Percentiles rank a stretch among this genome's conserved stretches.
phyloP scores from a whole-genome alignment of 2,329 filamentous ascomycete genomes.

The Cladorrhinum sp. region DNA sequence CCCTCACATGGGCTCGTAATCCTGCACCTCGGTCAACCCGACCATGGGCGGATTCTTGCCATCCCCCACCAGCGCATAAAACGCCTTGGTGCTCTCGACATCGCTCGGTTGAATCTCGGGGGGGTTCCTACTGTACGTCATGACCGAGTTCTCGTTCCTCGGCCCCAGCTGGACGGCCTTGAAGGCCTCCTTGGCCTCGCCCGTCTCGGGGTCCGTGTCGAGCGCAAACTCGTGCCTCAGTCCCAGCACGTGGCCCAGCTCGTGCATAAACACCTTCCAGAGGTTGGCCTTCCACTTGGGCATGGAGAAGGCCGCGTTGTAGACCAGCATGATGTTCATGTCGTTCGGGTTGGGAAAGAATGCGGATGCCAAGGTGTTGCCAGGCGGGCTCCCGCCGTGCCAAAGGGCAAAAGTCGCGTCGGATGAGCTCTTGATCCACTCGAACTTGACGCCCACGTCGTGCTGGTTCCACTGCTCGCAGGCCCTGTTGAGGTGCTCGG shows the following conservation, averaged over 20 bases:
- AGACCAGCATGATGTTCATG: neutral
- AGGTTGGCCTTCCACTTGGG: neutral
- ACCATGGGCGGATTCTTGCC: neutral
- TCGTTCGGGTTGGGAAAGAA: constrained; percentile 3
- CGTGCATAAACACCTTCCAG: constrained; percentile 1
- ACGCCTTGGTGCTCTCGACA: neutral
- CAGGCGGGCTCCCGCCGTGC: neutral
- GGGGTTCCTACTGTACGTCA: neutral
- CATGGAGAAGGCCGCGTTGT: neutral
- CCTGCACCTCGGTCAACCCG: neutral
- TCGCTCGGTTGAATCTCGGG: neutral
- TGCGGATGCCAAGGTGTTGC: neutral
- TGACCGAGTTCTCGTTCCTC: neutral
- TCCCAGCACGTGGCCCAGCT: neutral
- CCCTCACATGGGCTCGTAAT: constrained; percentile 3
- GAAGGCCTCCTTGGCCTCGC: neutral
- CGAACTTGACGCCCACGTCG: constrained; percentile 1
- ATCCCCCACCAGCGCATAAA: neutral
- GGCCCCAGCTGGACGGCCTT: neutral
- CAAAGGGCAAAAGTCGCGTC: constrained; percentile 4
- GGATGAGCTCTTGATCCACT: neutral
- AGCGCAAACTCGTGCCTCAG: constrained; percentile 1
- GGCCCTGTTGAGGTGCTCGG: neutral
- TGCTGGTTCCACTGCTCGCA: constrained; percentile 1
- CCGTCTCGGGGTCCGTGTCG: neutral